phyloP scores from a whole-genome alignment of 345 rosid genomes.

The Corymbia maculata region DNA sequence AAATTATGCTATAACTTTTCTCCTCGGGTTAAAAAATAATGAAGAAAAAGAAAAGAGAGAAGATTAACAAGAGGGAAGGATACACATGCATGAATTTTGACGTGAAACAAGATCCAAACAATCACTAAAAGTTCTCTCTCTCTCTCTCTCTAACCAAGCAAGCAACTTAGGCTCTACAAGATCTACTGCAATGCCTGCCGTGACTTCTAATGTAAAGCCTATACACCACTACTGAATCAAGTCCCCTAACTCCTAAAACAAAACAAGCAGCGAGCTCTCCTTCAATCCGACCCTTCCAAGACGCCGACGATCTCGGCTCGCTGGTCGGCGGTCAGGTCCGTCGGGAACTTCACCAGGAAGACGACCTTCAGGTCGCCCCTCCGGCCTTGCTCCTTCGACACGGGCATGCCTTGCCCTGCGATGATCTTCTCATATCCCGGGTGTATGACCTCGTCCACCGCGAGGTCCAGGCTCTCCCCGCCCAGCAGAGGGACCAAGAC shows the following conservation, averaged over 20 bases:
- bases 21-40: not conserved
- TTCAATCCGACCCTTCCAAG: slow-evolving; percentile 25
- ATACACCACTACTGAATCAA: not conserved
- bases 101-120: not conserved
- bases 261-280: not conserved
- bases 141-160: not conserved
- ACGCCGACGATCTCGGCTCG: slow-evolving; percentile 27
- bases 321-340: slow-evolving; percentile 35
- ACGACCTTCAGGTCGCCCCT: slow-evolving; percentile 50
- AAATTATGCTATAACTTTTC: not conserved
- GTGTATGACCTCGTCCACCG: slow-evolving; percentile 35
- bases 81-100: not conserved
- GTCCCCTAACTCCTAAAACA: not conserved
- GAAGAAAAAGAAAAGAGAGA: not conserved
- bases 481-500: slow-evolving; percentile 48
- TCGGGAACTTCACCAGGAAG: slow-evolving; percentile 45
- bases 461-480: slow-evolving; percentile 26
- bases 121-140: not conserved
- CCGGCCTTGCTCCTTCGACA: slow-evolving; percentile 28
- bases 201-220: not conserved
- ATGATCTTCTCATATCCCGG: slow-evolving; percentile 45
- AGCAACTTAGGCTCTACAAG: not conserved
- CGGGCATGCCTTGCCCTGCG: slow-evolving; percentile 66
- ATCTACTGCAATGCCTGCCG: not conserved
- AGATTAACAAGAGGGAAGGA: not conserved